Conservation (phyloP, 2,329 filamentous ascomycete species). For the Cadophora gregata region DNA sequence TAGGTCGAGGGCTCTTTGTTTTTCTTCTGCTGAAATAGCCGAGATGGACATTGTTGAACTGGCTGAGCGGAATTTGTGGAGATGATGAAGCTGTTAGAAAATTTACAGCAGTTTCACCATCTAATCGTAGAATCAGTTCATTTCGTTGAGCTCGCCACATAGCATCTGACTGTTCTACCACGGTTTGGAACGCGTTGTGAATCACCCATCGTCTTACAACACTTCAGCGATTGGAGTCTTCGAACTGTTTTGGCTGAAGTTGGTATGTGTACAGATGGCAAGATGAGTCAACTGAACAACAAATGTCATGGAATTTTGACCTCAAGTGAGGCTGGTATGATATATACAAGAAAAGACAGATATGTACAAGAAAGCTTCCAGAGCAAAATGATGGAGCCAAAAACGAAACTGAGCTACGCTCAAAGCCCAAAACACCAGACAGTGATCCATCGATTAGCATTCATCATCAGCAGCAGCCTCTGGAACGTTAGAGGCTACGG, state of each 20-base stretch:
- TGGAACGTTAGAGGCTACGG: background rate
- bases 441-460: no score
- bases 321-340: constrained; percentile 1
- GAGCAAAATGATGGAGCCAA: background rate
- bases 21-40: background rate
- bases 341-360: constrained; percentile 6
- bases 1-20: background rate
- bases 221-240: no score
- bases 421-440: background rate
- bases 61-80: no score
- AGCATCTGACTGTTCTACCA: no score
- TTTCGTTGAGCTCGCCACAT: no score
- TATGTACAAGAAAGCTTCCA: constrained; percentile 9
- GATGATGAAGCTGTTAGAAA: no score
- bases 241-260: no score
- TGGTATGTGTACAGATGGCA: no score
- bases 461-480: background rate
- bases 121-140: no score
- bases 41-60: background rate
- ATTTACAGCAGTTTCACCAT: no score
- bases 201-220: no score
- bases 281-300: background rate
- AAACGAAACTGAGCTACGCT: background rate
- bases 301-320: background rate
- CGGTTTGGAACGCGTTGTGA: no score